These are phyloP conservation scores for Suhomyces maxii DNA, from an alignment of 1,139 yeast species.

Conservation along the genomic window DNA sequence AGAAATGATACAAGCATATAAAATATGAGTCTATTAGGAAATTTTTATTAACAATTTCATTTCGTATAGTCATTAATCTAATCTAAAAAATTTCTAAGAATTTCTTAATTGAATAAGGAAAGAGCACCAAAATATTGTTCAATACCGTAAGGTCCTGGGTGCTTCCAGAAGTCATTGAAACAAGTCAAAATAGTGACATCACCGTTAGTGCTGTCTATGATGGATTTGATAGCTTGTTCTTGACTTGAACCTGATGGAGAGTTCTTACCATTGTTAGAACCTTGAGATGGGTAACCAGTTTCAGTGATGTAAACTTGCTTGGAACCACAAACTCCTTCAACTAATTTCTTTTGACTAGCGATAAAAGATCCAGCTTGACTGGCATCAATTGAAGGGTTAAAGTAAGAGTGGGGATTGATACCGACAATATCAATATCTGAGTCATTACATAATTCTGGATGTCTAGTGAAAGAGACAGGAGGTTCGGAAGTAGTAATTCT, in stretches of 20 bases:
- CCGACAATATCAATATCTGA: conserved; percentile 65
- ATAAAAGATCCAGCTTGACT: conserved; percentile 73
- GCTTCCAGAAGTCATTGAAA: conserved; percentile 81
- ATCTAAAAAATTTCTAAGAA: background rate
- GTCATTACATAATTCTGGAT: conserved; percentile 67
- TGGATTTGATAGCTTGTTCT: conserved; percentile 58
- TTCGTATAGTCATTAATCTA: too few species aligned
- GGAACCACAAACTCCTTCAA: conserved; percentile 52
- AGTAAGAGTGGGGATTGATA: conserved; percentile 84
- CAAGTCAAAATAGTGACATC: conserved; percentile 74
- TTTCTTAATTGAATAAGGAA: conserved; percentile 31
- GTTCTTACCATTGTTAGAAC: conserved; percentile 68
- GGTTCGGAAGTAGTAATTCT: conserved; percentile 83
- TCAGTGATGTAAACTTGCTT: conserved; percentile 64
- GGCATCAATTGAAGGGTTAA: conserved; percentile 63
- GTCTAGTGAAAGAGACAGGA: conserved; percentile 63
- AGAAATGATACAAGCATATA: too few species aligned
- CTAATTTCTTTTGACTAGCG: conserved; percentile 55
- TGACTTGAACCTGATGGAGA: conserved; percentile 74
- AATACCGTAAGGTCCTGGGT: conserved; percentile 79
- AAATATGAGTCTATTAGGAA: too few species aligned
- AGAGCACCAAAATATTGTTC: conserved; percentile 85
- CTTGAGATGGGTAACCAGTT: conserved; percentile 86
- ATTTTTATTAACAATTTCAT: too few species aligned
- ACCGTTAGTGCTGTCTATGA: conserved; percentile 52